Conservation (phyloP, 805 yeast genomes). For the Ogataea siamensis region DNA sequence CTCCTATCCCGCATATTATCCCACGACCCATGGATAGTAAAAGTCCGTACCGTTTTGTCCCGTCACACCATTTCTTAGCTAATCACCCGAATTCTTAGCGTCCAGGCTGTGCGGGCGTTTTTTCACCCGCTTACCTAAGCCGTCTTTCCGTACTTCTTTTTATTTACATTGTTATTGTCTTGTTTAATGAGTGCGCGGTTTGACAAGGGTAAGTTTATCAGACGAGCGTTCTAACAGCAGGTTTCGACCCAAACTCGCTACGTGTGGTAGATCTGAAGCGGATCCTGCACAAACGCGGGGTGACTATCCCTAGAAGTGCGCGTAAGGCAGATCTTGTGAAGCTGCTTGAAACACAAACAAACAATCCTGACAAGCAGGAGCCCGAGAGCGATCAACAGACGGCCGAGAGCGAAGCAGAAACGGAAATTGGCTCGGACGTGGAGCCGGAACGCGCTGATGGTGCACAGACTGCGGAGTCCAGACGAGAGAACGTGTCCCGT, state of each 20-base stretch:
- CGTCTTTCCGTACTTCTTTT: background rate
- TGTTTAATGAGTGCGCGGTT: constrained; percentile 9
- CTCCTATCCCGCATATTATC: constrained; percentile 1
- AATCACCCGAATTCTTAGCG: background rate
- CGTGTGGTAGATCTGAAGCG: constrained; percentile 66
- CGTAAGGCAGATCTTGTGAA: constrained; percentile 61
- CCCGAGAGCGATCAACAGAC: background rate
- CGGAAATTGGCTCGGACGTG: background rate
- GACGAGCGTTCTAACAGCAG: constrained; percentile 27
- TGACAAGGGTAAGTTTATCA: constrained; percentile 3
- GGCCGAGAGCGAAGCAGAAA: background rate
- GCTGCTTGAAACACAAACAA: constrained; percentile 9
- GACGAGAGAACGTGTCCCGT: too few species aligned
- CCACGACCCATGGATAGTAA: constrained; percentile 6
- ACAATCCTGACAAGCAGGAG: background rate
- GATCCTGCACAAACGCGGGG: constrained; percentile 53
- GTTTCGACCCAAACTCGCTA: constrained; percentile 61
- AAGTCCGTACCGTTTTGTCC: constrained; percentile 10
- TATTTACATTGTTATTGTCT: constrained; percentile 8
- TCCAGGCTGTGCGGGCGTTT: background rate
- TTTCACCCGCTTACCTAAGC: background rate
- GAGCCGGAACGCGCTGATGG: background rate
- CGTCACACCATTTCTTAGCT: constrained; percentile 7
- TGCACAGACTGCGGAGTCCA: too few species aligned
- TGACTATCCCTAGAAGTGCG: constrained; percentile 51